Evolutionary conservation across 2,329 filamentous ascomycete genomes (phyloP).

Genomic region (Ophiostoma populinum): DNA sequence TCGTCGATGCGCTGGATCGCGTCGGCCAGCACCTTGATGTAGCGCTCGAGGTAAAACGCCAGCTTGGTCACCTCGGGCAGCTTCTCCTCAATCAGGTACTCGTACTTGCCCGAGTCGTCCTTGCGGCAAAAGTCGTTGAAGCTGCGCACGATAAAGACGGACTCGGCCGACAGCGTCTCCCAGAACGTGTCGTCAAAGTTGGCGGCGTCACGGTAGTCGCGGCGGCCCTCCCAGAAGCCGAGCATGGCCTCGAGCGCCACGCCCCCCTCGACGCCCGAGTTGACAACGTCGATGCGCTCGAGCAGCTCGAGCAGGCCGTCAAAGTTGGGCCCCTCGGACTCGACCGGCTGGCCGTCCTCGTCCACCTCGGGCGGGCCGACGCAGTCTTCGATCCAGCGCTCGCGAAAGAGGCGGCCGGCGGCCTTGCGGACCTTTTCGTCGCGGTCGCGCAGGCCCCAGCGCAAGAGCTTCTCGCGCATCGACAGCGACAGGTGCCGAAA

Average conservation of each 20-base stretch:
- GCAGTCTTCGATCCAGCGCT: constrained; percentile 96
- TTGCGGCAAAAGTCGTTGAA: constrained; percentile 86
- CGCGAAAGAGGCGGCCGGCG: constrained; percentile 73
- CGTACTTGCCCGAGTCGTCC: constrained; percentile 56
- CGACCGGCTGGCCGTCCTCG: constrained; percentile 36
- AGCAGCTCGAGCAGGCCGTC: constrained; percentile 80
- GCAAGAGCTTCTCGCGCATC: constrained; percentile 85
- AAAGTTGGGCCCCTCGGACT: constrained; percentile 48
- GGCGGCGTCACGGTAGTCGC: constrained; percentile 60
- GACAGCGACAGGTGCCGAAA: constrained; percentile 85
- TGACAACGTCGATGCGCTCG: constrained; percentile 84
- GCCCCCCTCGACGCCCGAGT: constrained; percentile 75
- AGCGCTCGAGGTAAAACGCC: constrained; percentile 69
- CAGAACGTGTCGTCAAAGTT: constrained; percentile 60
- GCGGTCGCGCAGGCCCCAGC: constrained; percentile 86
- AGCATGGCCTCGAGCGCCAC: constrained; percentile 89
- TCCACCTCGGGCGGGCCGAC: constrained; percentile 45
- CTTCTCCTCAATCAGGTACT: constrained; percentile 72
- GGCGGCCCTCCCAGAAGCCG: constrained; percentile 86
- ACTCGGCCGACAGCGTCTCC: constrained; percentile 68
- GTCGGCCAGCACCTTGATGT: constrained; percentile 53
- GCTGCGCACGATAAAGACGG: constrained; percentile 75
- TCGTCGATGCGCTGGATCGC: constrained; percentile 38
- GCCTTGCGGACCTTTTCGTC: constrained; percentile 91
- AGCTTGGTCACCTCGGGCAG: constrained; percentile 87